Evolutionary conservation across 352 stramenopile genomes (phyloP).

Genomic region (Phytophthora aleatoria): DNA sequence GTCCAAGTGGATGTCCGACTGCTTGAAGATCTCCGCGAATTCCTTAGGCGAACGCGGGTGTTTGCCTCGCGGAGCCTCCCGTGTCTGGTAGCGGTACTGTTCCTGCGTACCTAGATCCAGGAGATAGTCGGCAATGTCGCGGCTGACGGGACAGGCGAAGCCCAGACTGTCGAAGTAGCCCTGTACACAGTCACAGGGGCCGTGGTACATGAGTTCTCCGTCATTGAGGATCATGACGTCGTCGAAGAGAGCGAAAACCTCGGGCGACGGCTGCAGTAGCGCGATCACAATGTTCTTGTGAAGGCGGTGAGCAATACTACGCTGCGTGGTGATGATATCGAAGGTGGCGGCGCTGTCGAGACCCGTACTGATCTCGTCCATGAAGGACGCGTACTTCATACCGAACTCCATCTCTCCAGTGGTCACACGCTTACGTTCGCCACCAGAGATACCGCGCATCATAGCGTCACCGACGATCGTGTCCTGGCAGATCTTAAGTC

Average conservation of each 20-base stretch:
- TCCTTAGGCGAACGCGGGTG: slow-evolving; percentile 30
- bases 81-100: slow-evolving; percentile 25
- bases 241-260: slow-evolving; percentile 90
- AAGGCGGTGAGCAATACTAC: slow-evolving; percentile 23
- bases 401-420: slow-evolving; percentile 82
- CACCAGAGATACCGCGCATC: slow-evolving; percentile 61
- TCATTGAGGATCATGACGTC: slow-evolving; percentile 63
- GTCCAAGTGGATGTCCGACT: slow-evolving; percentile 27
- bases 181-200: slow-evolving; percentile 26
- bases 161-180: slow-evolving; percentile 44
- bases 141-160: slow-evolving; percentile 29
- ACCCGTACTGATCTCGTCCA: slow-evolving; percentile 93
- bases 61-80: slow-evolving; percentile 10
- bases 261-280: slow-evolving; percentile 86
- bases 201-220: slow-evolving; percentile 81
- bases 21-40: slow-evolving; percentile 40
- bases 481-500: slow-evolving; percentile 45
- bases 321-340: slow-evolving; percentile 39
- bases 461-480: slow-evolving; percentile 69
- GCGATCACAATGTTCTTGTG: slow-evolving; percentile 61
- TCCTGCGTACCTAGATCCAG: slow-evolving; percentile 40
- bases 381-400: slow-evolving; percentile 68
- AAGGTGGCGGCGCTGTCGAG: slow-evolving; percentile 73
- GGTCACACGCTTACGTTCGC: slow-evolving; percentile 35
- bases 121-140: slow-evolving; percentile 40